Conservation (phyloP, 495 filamentous ascomycete species). For the Penicillium coffeae region DNA sequence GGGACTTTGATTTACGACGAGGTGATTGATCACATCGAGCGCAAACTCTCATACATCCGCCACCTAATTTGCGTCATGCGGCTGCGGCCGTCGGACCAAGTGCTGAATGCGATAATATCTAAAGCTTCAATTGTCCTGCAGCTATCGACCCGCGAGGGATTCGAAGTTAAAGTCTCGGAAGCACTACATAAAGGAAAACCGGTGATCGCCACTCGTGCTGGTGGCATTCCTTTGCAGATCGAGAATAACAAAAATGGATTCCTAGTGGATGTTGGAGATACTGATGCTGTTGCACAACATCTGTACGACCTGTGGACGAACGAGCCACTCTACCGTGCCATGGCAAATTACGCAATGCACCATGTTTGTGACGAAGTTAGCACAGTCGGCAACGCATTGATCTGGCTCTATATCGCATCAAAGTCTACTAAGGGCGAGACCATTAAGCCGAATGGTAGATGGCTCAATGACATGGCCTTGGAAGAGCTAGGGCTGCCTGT, state of each 20-base stretch:
- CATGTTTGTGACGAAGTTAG: constrained; percentile 80
- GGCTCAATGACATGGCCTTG: constrained; percentile 79
- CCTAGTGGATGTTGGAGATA: constrained; percentile 71
- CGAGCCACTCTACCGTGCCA: constrained; percentile 55
- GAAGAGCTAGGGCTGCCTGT: constrained; percentile 51
- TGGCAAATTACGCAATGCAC: constrained; percentile 61
- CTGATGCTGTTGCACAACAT: constrained; percentile 66
- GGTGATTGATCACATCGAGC: constrained; percentile 63
- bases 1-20: constrained; percentile 68
- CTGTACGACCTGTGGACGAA: constrained; percentile 69
- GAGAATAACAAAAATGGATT: constrained; percentile 71
- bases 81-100: constrained; percentile 72
- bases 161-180: constrained; percentile 88
- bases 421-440: constrained; percentile 52
- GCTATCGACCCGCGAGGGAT: constrained; percentile 79
- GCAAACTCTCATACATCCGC: constrained; percentile 45
- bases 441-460: constrained; percentile 49
- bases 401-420: constrained; percentile 73
- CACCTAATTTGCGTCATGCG: constrained; percentile 70
- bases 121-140: constrained; percentile 72
- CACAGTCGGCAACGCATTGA: constrained; percentile 74
- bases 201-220: constrained; percentile 72
- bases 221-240: constrained; percentile 81
- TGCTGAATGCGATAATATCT: constrained; percentile 76
- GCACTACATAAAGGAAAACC: constrained; percentile 82